Conservation (phyloP, 169 alveolate species). For the Plasmodium reichenowi region DNA sequence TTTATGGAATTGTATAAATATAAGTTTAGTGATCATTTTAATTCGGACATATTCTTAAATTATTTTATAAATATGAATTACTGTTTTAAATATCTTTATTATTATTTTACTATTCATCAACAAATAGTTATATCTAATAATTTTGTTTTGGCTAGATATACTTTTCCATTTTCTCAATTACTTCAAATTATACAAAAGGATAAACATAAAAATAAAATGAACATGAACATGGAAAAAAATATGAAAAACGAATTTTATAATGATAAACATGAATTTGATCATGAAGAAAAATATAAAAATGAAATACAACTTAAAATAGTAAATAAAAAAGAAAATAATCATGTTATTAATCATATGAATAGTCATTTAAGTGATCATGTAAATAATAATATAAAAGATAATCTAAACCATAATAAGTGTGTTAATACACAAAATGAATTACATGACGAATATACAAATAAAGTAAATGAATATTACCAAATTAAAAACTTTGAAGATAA, state of each 20-base stretch:
- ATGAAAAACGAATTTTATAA: neutral
- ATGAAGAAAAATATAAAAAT: neutral
- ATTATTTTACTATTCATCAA: constrained; percentile 12
- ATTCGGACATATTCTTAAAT: constrained; percentile 20
- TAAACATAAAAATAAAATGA: neutral
- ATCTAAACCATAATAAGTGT: too few relatives aligned
- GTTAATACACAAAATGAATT: too few relatives aligned
- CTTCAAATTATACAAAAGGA: neutral
- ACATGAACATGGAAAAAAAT: neutral
- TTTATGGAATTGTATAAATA: constrained; percentile 26
- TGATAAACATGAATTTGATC: neutral
- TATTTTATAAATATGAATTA: constrained; percentile 42
- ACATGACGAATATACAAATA: too few relatives aligned
- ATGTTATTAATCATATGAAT: too few relatives aligned
- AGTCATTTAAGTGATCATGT: too few relatives aligned
- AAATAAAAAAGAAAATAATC: neutral
- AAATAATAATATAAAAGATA: too few relatives aligned
- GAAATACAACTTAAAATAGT: neutral
- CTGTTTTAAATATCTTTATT: constrained; percentile 30
- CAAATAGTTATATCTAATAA: constrained; percentile 6
- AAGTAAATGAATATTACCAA: too few relatives aligned
- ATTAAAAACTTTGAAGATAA: too few relatives aligned
- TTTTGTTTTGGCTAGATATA: constrained; percentile 25
- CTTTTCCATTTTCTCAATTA: constrained; percentile 11
- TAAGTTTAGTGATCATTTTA: neutral